Base-by-base conservation (phyloP, 345 rosid species). In the Salix suchowensis region DNA sequence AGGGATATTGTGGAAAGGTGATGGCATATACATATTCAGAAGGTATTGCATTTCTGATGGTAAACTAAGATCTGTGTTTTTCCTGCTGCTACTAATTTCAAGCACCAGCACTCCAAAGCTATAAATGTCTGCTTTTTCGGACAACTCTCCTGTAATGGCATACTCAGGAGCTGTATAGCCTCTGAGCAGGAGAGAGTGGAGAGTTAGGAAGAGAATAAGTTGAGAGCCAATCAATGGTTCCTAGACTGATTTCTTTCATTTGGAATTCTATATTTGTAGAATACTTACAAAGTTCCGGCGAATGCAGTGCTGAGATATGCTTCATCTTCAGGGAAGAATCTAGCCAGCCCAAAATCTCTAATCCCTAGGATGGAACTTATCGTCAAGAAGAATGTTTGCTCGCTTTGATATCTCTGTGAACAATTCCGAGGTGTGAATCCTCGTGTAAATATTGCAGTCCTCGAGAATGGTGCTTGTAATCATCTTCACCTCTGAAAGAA, bases 311-410 rank as follows among this genome's bases (percentile, higher is more conserved):
- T 91, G 19, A 91, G 89, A 76, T 85, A 88, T 68, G 89, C 87
- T 81, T 88, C 85, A 71, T 89, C 95, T 76, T 91, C 92, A 9
- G 95, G 95, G 66, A 91, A 88, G 86, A 91, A 91, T 74, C 92
- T 85, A 24, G 95, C 91, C 50, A 91, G 79, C 14, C 95, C 92
- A 23, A 91, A 91, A 84, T 91, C 95, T n/a, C 92, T 88, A 28
- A 89, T 89, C 74, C 74, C 80, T 85, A 1, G 95, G 91, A 61
- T 84, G 91, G 72, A 88, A 88, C 76, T 89, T 88, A 32, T 87
- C 91, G 71, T 91, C 89, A 34, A 91, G 90, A 82, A 91, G 95
- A 80, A 89, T 83, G 82, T 91, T 91, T 89, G 89, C 95, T 91
- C 6, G 92, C 95, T 83, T 91, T 91, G 72, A 91, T 88, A 83